Percentiles rank a stretch among this genome's conserved stretches.
phyloP scores from a whole-genome alignment of 148 eudicot genomes.

The Silene conica region DNA sequence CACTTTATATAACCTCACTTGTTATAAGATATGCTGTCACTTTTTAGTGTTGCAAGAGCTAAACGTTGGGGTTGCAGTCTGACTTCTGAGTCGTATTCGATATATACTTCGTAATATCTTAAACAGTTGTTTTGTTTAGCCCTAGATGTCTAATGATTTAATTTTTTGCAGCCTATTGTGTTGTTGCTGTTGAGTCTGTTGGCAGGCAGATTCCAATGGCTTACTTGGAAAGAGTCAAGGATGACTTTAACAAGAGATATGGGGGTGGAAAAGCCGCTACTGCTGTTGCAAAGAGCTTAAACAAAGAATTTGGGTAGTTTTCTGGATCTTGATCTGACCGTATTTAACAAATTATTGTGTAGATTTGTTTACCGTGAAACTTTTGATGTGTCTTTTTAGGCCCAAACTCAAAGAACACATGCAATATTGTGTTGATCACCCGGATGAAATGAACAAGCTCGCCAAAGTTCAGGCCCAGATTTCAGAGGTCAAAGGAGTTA shows the following conservation, averaged over 20 bases:
- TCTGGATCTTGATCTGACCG: neutral
- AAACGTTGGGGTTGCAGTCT: neutral
- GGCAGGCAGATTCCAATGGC: constrained; percentile 57
- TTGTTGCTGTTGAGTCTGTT: constrained; percentile 48
- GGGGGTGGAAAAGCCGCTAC: constrained; percentile 50
- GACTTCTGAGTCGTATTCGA: neutral
- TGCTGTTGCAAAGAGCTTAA: constrained; percentile 45
- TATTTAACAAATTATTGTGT: neutral
- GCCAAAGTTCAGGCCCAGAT: constrained; percentile 49
- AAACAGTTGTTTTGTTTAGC: neutral
- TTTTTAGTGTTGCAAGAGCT: neutral
- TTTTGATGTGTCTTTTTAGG: constrained; percentile 18
- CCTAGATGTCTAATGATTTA: neutral
- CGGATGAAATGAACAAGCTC: constrained; percentile 52
- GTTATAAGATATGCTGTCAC: neutral
- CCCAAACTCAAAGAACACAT: constrained; percentile 49
- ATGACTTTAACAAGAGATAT: constrained; percentile 49
- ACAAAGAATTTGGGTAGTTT: constrained; percentile 46
- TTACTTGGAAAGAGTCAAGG: constrained; percentile 43
- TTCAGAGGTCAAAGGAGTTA: constrained; percentile 53
- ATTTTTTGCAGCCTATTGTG: constrained; percentile 41
- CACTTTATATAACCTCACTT: neutral
- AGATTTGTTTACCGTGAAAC: constrained; percentile 13
- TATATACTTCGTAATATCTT: too few relatives aligned
- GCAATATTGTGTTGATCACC: constrained; percentile 55